A percentile compares a stretch with the other conserved stretches of the same genome.
Evolutionary conservation across 2,329 filamentous ascomycete genomes (phyloP).

Genomic region (Davidsoniella virescens): DNA sequence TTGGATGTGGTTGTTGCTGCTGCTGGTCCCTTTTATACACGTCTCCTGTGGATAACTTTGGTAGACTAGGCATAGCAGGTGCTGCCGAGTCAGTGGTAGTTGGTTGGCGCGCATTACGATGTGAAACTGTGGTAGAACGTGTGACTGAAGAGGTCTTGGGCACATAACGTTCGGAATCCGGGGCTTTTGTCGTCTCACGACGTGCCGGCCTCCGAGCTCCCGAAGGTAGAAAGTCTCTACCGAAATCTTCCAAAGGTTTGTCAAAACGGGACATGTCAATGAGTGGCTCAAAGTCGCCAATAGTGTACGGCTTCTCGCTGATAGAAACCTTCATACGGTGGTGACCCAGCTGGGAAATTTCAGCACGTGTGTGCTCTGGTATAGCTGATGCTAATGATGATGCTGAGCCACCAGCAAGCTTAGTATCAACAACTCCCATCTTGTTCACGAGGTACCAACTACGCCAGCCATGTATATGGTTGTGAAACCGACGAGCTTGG

Average conservation of each 20-base stretch:
- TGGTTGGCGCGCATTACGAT: background rate
- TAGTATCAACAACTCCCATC: constrained; percentile 28
- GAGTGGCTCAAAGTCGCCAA: constrained; percentile 52
- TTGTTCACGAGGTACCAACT: constrained; percentile 80
- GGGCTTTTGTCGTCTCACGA: constrained; percentile 7
- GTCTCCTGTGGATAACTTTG: background rate
- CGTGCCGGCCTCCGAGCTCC: background rate
- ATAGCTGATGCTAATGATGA: background rate
- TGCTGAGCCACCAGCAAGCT: background rate
- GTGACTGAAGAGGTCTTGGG: background rate
- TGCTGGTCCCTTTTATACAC: too few relatives aligned
- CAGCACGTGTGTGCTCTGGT: constrained; percentile 1
- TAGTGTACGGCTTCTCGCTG: constrained; percentile 40
- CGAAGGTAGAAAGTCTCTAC: constrained; percentile 25
- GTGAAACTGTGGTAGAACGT: constrained; percentile 8
- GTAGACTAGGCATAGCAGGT: constrained; percentile 1
- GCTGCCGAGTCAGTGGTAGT: constrained; percentile 11
- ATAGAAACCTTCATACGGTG: constrained; percentile 26
- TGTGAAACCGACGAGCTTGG: constrained; percentile 52
- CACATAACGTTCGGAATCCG: constrained; percentile 4
- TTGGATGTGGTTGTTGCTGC: background rate
- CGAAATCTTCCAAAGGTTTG: constrained; percentile 33
- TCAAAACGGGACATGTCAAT: constrained; percentile 46
- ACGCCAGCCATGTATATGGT: constrained; percentile 62
- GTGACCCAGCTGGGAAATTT: constrained; percentile 15